phyloP scores from a whole-genome alignment of 345 rosid genomes.

The Citrus mangshanensis region DNA sequence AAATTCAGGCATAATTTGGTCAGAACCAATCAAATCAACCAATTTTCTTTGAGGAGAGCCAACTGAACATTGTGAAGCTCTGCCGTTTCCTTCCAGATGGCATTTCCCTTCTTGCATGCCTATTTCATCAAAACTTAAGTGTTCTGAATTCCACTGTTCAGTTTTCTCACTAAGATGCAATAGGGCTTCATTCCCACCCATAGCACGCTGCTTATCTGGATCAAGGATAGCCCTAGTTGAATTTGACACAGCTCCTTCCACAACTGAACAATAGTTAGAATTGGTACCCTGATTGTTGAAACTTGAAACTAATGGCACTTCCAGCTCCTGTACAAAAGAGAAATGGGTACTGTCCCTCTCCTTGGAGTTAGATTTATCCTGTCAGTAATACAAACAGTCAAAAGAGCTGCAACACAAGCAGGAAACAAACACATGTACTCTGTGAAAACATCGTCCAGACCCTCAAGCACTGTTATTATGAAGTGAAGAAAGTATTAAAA shows the following conservation, averaged over 20 bases:
- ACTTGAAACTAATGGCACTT: conserved; percentile 20
- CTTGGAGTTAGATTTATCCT: conserved; percentile 30
- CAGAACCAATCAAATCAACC: conserved; percentile 21
- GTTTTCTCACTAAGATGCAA: conserved; percentile 21
- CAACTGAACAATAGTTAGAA: conserved; percentile 33
- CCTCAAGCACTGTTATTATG: not conserved
- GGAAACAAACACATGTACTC: not conserved
- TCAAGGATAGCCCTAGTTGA: conserved; percentile 26
- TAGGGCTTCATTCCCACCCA: conserved; percentile 28
- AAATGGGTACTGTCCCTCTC: conserved; percentile 16
- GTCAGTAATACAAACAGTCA: conserved; percentile 16
- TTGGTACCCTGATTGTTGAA: conserved; percentile 11
- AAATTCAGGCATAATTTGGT: conserved; percentile 47
- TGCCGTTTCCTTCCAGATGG: conserved; percentile 23
- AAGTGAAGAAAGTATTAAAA: not conserved
- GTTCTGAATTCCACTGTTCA: conserved; percentile 26
- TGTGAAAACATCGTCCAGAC: not conserved
- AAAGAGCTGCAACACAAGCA: conserved; percentile 9
- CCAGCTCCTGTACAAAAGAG: conserved; percentile 13
- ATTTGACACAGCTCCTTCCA: conserved; percentile 37
- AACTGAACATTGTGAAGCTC: conserved; percentile 24
- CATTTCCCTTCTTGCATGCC: conserved; percentile 20
- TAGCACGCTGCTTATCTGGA: conserved; percentile 20
- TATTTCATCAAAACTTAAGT: conserved; percentile 26
- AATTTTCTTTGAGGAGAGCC: conserved; percentile 32